A percentile compares a stretch with the other conserved stretches of the same genome.
phyloP scores from a whole-genome alignment of 768 basidiomycete genomes.

The Daedaleopsis sinensis region DNA sequence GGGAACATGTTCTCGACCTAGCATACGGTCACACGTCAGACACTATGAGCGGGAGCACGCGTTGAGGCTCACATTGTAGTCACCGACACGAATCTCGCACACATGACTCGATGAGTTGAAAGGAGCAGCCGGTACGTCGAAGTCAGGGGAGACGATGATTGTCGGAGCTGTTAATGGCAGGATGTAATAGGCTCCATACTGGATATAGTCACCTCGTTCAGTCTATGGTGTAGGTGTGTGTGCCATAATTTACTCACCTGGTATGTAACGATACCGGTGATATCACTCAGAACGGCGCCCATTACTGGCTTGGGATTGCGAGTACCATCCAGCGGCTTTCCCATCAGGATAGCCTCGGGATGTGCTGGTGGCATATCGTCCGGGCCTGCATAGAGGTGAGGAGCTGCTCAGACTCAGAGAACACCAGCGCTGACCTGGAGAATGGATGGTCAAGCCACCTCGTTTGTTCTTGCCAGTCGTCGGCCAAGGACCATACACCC shows the following conservation, averaged over 20 bases:
- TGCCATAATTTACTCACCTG: constrained; percentile 35
- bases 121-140: constrained; percentile 41
- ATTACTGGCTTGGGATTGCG: constrained; percentile 51
- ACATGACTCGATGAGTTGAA: constrained; percentile 37
- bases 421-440: constrained; percentile 32
- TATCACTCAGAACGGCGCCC: constrained; percentile 49
- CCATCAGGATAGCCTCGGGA: constrained; percentile 59
- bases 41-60: not conserved
- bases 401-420: not conserved
- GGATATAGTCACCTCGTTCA: not conserved
- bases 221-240: not conserved
- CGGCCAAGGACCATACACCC: constrained; percentile 61
- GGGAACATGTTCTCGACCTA: constrained; percentile 63
- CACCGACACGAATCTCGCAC: constrained; percentile 55
- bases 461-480: constrained; percentile 56
- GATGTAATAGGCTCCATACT: constrained; percentile 55
- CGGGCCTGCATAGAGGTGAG: constrained; percentile 8
- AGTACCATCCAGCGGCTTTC: constrained; percentile 54
- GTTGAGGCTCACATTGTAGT: constrained; percentile 53
- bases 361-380: constrained; percentile 58
- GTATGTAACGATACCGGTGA: constrained; percentile 58
- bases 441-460: constrained; percentile 56
- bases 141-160: constrained; percentile 43
- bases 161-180: constrained; percentile 58
- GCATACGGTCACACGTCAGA: not conserved